These are phyloP conservation scores for Arthroderma uncinatum DNA, from an alignment of 2,329 filamentous ascomycete species.

Conservation along the genomic window DNA sequence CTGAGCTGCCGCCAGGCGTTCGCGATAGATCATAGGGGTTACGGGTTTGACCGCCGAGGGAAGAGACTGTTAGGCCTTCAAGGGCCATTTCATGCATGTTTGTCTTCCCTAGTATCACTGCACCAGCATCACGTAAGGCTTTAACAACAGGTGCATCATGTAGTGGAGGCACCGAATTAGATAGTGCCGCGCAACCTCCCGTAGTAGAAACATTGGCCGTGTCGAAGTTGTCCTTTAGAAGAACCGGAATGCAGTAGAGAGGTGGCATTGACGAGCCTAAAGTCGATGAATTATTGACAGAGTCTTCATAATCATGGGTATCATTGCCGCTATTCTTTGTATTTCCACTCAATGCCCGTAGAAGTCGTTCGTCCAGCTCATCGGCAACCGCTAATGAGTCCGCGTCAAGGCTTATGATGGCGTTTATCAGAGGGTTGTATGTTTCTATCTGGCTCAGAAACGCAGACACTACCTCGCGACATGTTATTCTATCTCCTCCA, in stretches of 20 bases:
- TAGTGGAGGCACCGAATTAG: constrained; percentile 28
- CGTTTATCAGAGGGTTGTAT: constrained; percentile 47
- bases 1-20: constrained; percentile 55
- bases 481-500: constrained; percentile 28
- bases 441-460: constrained; percentile 48
- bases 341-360: neutral
- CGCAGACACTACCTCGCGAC: constrained; percentile 43
- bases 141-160: constrained; percentile 42
- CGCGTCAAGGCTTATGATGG: constrained; percentile 45
- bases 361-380: constrained; percentile 32
- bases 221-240: constrained; percentile 56
- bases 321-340: neutral
- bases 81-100: constrained; percentile 55
- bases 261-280: constrained; percentile 33
- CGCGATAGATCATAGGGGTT: constrained; percentile 56
- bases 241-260: constrained; percentile 51
- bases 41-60: constrained; percentile 51
- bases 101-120: constrained; percentile 49
- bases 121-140: constrained; percentile 42
- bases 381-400: constrained; percentile 41
- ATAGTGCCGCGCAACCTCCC: constrained; percentile 43
- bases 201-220: constrained; percentile 48
- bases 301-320: neutral
- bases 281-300: neutral
- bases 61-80: constrained; percentile 53